These are phyloP conservation scores for Hypholoma sublateritium DNA, from an alignment of 768 basidiomycete species.

Conservation along the genomic window DNA sequence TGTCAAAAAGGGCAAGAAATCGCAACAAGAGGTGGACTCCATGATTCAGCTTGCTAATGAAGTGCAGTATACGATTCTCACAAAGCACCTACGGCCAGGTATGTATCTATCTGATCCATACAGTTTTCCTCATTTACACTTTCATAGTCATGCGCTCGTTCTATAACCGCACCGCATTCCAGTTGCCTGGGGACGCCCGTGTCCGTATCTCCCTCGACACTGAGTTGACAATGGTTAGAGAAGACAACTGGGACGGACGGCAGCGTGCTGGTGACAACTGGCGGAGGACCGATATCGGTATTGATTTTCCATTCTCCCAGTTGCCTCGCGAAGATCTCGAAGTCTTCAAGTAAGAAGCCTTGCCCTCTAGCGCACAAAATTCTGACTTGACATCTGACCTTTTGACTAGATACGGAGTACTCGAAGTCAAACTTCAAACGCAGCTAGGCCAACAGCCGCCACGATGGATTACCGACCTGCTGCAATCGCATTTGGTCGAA, in stretches of 20 bases:
- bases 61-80: slow-evolving; percentile 88
- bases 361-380: not conserved
- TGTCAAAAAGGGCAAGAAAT: slow-evolving; percentile 89
- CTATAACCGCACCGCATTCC: slow-evolving; percentile 99
- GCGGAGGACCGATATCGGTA: slow-evolving; percentile 91
- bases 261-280: slow-evolving; percentile 84
- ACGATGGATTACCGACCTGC: slow-evolving; percentile 95
- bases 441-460: slow-evolving; percentile 95
- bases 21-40: slow-evolving; percentile 82
- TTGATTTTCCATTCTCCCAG: slow-evolving; percentile 88
- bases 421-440: slow-evolving; percentile 97
- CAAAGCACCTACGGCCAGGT: slow-evolving; percentile 84
- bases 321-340: slow-evolving; percentile 80
- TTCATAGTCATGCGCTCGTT: slow-evolving; percentile 88
- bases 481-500: slow-evolving; percentile 92
- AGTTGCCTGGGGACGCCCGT: slow-evolving; percentile 96
- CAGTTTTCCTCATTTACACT: not conserved
- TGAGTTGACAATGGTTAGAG: slow-evolving; percentile 89
- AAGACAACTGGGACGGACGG: slow-evolving; percentile 93
- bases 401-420: slow-evolving; percentile 71
- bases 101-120: slow-evolving; percentile 18
- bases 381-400: not conserved
- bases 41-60: slow-evolving; percentile 98
- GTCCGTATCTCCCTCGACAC: slow-evolving; percentile 99
- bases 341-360: slow-evolving; percentile 70